A percentile compares a stretch with the other conserved stretches of the same genome.
These are phyloP conservation scores for Sugiyamaella japonica DNA, from an alignment of 1,139 yeast genomes.

Conservation along the genomic window DNA sequence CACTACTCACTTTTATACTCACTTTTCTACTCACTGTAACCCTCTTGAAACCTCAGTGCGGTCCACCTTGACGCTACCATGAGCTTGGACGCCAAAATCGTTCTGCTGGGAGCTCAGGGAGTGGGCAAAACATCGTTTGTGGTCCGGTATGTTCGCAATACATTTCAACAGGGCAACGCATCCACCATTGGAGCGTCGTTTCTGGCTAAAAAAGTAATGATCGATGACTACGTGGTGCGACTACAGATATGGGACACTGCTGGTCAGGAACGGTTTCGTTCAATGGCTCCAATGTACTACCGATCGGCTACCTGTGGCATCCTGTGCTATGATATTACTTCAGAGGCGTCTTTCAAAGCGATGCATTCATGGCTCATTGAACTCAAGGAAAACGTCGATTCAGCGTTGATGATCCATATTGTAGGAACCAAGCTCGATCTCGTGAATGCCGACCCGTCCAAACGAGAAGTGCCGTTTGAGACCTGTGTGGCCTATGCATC, in stretches of 20 bases:
- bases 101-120: conserved; percentile 47
- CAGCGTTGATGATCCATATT: conserved; percentile 78
- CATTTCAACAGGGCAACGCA: conserved; percentile 86
- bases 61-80: conserved; percentile 25
- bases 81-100: conserved; percentile 43
- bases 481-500: conserved; percentile 41
- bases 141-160: conserved; percentile 83
- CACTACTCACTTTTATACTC: too few relatives aligned
- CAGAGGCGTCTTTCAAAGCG: conserved; percentile 90
- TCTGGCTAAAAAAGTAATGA: conserved; percentile 82
- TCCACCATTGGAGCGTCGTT: conserved; percentile 97
- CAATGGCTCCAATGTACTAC: conserved; percentile 92
- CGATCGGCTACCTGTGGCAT: conserved; percentile 93
- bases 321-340: conserved; percentile 87
- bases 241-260: conserved; percentile 97
- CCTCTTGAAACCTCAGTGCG: too few relatives aligned
- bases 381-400: conserved; percentile 80
- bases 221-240: conserved; percentile 80
- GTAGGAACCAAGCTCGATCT: conserved; percentile 88
- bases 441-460: conserved; percentile 40
- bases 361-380: conserved; percentile 90
- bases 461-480: conserved; percentile 42
- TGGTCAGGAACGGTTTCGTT: conserved; percentile 90
- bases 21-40: too few relatives aligned
- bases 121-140: conserved; percentile 92